Evolutionary conservation across 2,329 filamentous ascomycete genomes (phyloP), one percentile per base, ranked within the genome.

Genomic region (Mycogone perniciosa): DNA sequence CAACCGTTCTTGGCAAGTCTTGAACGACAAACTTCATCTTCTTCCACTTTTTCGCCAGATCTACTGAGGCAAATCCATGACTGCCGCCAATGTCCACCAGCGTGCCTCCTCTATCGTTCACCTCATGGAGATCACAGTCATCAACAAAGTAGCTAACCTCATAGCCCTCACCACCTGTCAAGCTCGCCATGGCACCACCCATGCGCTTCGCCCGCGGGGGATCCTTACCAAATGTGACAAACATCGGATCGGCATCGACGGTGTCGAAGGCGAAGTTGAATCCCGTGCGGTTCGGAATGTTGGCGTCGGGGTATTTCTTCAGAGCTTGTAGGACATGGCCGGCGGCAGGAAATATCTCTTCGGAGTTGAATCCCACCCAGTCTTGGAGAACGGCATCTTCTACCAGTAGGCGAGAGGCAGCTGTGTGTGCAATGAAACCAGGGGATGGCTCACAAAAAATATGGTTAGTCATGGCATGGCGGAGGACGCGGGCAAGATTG

Each of bases 61-160:
- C 76, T n/a, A 78, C 69, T 43, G 70, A 75, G n/a, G 77, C 74
- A 43, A 80, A 77, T 0, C 81, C 81, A 47, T 77, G 76, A 13
- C 75, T 78, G 2, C 81, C 81, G 7, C 81, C 81, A 10, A 82
- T 58, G 49, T 85, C 80, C 4, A 84, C 78, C 37, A 84, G 64
- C 0, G 71, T 78, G 3, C 74, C 79, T 5, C 64, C 63, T 1
- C 52, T 59, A 1, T 63, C 63, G 46, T 79, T 68, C 2, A 82
- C 62, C 1, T 68, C 69, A 1, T 69, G 63, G 57, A 83, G 76
- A 57, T 81, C 75, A 57, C 77, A 82, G 40, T 73, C 75, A 35
- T 78, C 65, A 2, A 81, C 68, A 7, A 84, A 68, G 56, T 81
- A 71, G 27, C 64, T 64, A 4, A 80, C 58, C 55, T 80, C 76